Base-by-base conservation (phyloP, 352 stramenopile genomes). In the Lagenidium sp. region DNA sequence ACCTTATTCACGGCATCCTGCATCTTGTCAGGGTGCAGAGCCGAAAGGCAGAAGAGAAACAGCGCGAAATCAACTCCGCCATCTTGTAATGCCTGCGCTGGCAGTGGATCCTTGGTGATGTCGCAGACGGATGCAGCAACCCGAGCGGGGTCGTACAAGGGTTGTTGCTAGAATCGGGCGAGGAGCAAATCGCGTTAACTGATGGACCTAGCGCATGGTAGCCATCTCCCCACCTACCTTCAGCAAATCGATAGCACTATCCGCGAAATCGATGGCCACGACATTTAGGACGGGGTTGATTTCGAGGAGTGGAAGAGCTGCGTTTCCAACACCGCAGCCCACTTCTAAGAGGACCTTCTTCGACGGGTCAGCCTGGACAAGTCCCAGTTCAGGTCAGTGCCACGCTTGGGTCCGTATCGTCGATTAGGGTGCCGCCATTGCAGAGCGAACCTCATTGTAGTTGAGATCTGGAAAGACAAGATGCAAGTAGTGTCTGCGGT, bases 261-360 rank as follows among this genome's bases (percentile, higher is more conserved):
- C 65, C 4, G 90, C 88, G 68, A 98, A 96, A 58, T 98, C 94
- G 36, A 97, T 82, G n/a, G 84, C 85, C 24, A 95, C 65, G 52
- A 97, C 82, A 36, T 80, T 61, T 19, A 94, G 82, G 50, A 64
- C 66, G 22, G 79, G 65, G 40, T 95, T 95, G 35, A 96, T 51
- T 52, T 97, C 86, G n/a, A 98, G 62, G 25, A 98, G 60, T 20
- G 95, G 95, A 31, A 98, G 68, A 28, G 95, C 78, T 6, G 91
- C 88, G 60, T 98, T 98, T 29, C 95, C 95, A 6, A 98, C 94
- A 7, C 95, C 95, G 57, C 89, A 97, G 10, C 95, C 95, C 29
- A 98, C 79, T 72, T 98, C 95, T 15, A 98, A 64, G 41, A 98
- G 50, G 54, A 57, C 74, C 52, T 68, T 77, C 46, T 81, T 62